A percentile compares a stretch with the other conserved stretches of the same genome.
These are phyloP conservation scores for Elaeis guineensis DNA, from an alignment of 176 grass and related monocot species.

Conservation along the genomic window DNA sequence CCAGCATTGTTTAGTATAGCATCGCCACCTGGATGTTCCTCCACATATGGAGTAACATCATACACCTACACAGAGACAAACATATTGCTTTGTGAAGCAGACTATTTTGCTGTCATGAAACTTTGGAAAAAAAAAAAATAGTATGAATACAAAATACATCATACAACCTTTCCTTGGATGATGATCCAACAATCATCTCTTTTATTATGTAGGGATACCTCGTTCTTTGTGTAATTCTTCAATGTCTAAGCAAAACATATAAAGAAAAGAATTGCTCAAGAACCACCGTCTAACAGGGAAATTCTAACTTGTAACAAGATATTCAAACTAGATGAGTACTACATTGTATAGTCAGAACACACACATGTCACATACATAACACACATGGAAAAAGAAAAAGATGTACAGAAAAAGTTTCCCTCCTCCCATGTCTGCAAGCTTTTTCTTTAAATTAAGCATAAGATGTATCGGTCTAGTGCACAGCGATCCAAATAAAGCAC, in stretches of 20 bases:
- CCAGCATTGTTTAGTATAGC: constrained; percentile 88
- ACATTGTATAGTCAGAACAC: not conserved
- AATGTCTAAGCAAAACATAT: constrained; percentile 20
- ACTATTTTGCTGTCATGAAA: not conserved
- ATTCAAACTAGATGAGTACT: not conserved
- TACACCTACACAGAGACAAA: constrained; percentile 52
- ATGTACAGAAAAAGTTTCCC: no score
- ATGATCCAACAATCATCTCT: constrained; percentile 84
- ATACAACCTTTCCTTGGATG: constrained; percentile 69
- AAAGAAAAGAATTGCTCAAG: constrained; percentile 8
- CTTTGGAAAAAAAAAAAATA: not conserved
- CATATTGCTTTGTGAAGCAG: constrained; percentile 1
- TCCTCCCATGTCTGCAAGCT: no score
- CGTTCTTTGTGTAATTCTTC: constrained; percentile 52
- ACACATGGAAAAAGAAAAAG: no score
- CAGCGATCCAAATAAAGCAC: no score
- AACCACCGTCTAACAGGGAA: not conserved
- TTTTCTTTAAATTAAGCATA: no score
- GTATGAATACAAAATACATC: not conserved
- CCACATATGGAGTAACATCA: constrained; percentile 80
- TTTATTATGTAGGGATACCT: constrained; percentile 56
- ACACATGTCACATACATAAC: no score
- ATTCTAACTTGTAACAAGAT: not conserved
- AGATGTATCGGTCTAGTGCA: no score
- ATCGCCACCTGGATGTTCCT: constrained; percentile 88